These are phyloP conservation scores for Lepidium didymum DNA, from an alignment of 345 rosid species.

Conservation along the genomic window DNA sequence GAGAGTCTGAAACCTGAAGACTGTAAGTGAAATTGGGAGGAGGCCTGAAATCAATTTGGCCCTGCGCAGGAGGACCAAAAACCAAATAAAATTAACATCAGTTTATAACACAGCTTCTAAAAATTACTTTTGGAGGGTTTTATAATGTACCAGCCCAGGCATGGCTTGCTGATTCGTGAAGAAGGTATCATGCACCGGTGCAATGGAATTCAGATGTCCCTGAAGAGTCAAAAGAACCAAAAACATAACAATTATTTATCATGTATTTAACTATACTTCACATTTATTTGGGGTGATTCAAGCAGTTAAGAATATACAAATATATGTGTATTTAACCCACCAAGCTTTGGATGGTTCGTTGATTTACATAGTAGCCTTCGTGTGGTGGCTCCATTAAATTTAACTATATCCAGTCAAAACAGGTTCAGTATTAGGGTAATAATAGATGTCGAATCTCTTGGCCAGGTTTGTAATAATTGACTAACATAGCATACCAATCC, in stretches of 20 bases:
- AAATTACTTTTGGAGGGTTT: not conserved
- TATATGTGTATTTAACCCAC: constrained; percentile 25
- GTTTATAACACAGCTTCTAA: not conserved
- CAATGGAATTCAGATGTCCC: constrained; percentile 50
- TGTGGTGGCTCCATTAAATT: constrained; percentile 69
- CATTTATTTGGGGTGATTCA: not conserved
- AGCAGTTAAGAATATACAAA: not conserved
- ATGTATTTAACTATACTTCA: not conserved
- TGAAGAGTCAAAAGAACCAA: constrained; percentile 8
- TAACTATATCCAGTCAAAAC: constrained; percentile 36
- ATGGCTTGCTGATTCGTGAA: constrained; percentile 48
- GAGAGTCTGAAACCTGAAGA: constrained; percentile 40
- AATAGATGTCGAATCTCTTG: not conserved
- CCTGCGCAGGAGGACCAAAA: constrained; percentile 13
- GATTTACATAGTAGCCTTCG: constrained; percentile 55
- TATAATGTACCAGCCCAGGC: constrained; percentile 42
- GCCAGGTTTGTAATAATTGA: not conserved
- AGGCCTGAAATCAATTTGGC: constrained; percentile 54
- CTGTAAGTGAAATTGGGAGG: constrained; percentile 46
- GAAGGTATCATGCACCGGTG: constrained; percentile 40
- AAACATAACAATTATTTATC: not conserved
- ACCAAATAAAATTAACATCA: not conserved
- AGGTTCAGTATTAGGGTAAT: not conserved
- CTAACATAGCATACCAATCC: constrained; percentile 39
- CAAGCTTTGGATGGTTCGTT: constrained; percentile 44